phyloP scores from a whole-genome alignment of 148 eudicot genomes.

The Cornus suecica region DNA sequence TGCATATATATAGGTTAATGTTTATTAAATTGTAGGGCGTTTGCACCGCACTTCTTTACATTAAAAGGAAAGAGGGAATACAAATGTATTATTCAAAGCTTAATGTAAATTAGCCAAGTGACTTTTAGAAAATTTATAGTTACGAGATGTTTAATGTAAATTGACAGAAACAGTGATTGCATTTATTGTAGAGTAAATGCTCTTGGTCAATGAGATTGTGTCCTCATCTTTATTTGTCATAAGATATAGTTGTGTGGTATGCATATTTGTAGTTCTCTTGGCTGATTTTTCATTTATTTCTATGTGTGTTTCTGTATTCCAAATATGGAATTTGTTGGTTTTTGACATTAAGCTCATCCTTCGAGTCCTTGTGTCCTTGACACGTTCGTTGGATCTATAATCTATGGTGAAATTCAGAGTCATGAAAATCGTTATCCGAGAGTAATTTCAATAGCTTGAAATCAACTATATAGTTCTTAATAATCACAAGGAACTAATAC shows the following conservation, averaged over 20 bases:
- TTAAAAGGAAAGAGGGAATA: constrained; percentile 1
- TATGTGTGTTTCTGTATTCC: background rate
- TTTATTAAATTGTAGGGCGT: background rate
- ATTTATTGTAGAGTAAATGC: background rate
- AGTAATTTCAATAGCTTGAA: background rate
- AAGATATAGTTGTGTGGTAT: background rate
- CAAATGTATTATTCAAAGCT: background rate
- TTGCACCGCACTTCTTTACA: background rate
- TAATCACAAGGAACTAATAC: too few species aligned
- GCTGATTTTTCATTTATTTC: background rate
- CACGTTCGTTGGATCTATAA: background rate
- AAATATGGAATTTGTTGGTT: background rate
- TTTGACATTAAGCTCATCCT: background rate
- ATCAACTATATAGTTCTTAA: too few species aligned
- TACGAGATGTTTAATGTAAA: background rate
- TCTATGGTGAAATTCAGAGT: background rate
- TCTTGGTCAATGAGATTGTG: background rate
- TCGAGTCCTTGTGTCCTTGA: background rate
- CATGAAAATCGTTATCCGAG: background rate
- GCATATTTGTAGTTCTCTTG: background rate
- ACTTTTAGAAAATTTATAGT: background rate
- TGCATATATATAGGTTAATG: background rate
- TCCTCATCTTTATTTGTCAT: background rate
- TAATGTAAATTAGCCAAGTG: background rate
- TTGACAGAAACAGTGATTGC: background rate